Base-by-base conservation (phyloP, 2,329 filamentous ascomycete genomes). In the Clonostachys chloroleuca region DNA sequence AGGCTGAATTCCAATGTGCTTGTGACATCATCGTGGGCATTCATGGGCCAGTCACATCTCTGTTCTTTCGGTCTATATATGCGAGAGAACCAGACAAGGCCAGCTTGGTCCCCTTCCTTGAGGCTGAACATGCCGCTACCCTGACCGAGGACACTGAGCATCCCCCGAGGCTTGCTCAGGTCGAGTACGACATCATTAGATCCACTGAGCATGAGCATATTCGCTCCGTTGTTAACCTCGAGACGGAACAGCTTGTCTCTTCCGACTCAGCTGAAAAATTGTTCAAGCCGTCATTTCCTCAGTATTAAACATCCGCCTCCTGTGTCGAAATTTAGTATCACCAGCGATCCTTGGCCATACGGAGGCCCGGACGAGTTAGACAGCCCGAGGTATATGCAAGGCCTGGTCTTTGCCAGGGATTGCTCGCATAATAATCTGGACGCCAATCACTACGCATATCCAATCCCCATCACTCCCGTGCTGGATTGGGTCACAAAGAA, bases 321-420 rank as follows among this genome's bases (percentile, higher is more conserved):
- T 30, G 24, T 9, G 24, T 30, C 24, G 24, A 9, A 10, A 30
- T 72, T 74, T 45, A 52, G 57, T 35, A 56, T 74, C 44, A 64
- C 62, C 13, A 73, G 75, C 52, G 72, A 76, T 80, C 51, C 78
- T 0, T 91, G 86, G 87, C 88, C 88, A 36, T 91, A 89, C 52
- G 74, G 74, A 7, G 69, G 69, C 3, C 60, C 63, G 1, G 68
- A 72, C 47, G 67, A 72, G 45, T 68, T 70, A 43, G 59, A 63
- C 18, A 56, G 63, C 4, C 65, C 67, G 6, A 68, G 72, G 14
- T 69, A 67, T 46, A 74, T 78, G 68, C 73, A 77, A 43, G 75
- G 73, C 39, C 64, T 78, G 2, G 68, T 77, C 40, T 78, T 74
- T 53, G 72, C 70, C n/a, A 64, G 64, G 12, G 66, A 75, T 49